Base-by-base conservation (phyloP, 2,329 filamentous ascomycete species). In the Cytospora schulzeri region DNA sequence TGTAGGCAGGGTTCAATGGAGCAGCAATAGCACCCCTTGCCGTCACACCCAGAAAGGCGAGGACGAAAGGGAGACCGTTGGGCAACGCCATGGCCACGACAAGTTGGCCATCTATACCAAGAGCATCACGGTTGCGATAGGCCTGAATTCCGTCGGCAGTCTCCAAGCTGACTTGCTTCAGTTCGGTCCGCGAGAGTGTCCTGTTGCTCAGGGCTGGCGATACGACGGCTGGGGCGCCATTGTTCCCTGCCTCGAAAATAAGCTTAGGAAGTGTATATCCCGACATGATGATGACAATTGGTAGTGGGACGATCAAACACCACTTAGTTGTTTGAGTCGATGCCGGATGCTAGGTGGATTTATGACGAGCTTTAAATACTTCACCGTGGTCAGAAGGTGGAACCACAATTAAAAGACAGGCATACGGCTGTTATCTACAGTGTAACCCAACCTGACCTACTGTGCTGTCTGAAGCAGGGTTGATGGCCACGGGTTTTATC, bases 1-100 rank as follows among this genome's bases (percentile, higher is more conserved):
- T 96, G 81, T 96, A 96, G 53, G 88, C 89, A 50, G 92, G 88
- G 76, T 96, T 96, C 69, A 96, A 80, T n/a, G 92, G 92, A 3
- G 92, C 92, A 9, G 92, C 92, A 70, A 95, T 89, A 33, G 83
- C 91, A 71, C 92, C 85, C 79, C 95, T 92, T 87, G 89, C 92
- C n/a, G 91, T 87, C 22, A 88, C 85, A n/a, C 91, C 92, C 53
- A 96, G 84, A 78, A 96, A 96, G 2, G 91, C 88, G 63, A 95
- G 88, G 73, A 96, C 91, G 78, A 96, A 95, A 22, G 50, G 19
- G 14, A 60, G 14, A 17, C 58, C 58, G n/a, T 60, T 60, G 4
- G 58, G 50, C 9, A 60, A 50, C 3, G 58, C 50, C n/a, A 60
- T 15, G 19, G 58, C 50, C 29, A 60, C 33, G 7, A 60, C 58